These are phyloP conservation scores for Phytophthora capsici DNA, from an alignment of 352 stramenopile species.

Conservation along the genomic window DNA sequence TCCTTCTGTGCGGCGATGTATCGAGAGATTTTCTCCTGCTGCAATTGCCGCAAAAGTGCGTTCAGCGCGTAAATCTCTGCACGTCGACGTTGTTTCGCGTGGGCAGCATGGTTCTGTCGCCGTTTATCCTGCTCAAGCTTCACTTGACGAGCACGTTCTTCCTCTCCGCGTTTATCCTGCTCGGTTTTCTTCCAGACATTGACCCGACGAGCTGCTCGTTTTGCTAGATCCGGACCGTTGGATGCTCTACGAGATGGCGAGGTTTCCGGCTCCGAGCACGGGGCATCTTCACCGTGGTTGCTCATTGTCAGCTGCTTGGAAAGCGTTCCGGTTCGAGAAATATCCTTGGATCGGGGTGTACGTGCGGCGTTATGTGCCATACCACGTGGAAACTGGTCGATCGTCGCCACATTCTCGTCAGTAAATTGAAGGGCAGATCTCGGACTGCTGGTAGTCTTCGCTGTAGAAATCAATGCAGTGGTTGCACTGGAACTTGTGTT, in stretches of 20 bases:
- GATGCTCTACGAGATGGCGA: neutral
- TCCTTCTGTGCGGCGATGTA: conserved; percentile 57
- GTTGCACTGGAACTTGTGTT: conserved; percentile 6
- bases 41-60: conserved; percentile 61
- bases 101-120: conserved; percentile 48
- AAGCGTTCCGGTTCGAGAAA: neutral
- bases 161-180: conserved; percentile 56
- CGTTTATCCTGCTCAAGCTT: conserved; percentile 61
- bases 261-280: neutral
- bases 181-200: conserved; percentile 66
- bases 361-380: conserved; percentile 58
- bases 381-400: conserved; percentile 53
- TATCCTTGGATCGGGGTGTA: conserved; percentile 27
- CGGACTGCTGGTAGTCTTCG: conserved; percentile 1
- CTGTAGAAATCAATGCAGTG: neutral
- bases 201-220: conserved; percentile 55
- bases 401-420: neutral
- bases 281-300: conserved; percentile 1
- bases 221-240: conserved; percentile 40
- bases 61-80: conserved; percentile 82
- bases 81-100: conserved; percentile 56
- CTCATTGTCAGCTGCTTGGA: conserved; percentile 7
- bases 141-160: conserved; percentile 42
- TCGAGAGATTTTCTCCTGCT: conserved; percentile 66
- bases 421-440: too few relatives aligned